These are phyloP conservation scores for Naematelia encephala DNA, from an alignment of 768 basidiomycete species.

Conservation along the genomic window DNA sequence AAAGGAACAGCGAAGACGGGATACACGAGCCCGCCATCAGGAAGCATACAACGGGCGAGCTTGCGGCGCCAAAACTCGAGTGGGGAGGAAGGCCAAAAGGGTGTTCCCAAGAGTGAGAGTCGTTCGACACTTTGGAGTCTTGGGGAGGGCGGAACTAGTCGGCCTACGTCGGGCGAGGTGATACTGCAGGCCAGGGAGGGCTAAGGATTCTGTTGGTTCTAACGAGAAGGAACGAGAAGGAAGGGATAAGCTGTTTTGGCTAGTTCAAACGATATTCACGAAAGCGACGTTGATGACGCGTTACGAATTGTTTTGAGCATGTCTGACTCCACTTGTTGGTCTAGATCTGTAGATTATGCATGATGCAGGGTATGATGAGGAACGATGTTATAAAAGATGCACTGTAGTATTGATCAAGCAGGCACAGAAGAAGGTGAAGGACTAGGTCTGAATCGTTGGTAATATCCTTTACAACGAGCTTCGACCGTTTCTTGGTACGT, in stretches of 20 bases:
- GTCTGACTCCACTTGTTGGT: background rate
- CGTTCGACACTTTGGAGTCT: slow-evolving; percentile 36
- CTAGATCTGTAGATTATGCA: background rate
- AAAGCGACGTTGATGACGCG: background rate
- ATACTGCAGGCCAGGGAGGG: background rate
- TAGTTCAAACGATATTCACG: no score
- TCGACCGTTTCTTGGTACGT: slow-evolving; percentile 91
- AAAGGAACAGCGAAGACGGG: slow-evolving; percentile 58
- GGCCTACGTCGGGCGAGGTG: slow-evolving; percentile 4
- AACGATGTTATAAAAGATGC: background rate
- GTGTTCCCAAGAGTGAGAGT: slow-evolving; percentile 29
- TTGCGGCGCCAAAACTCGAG: slow-evolving; percentile 7
- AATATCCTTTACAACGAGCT: slow-evolving; percentile 76
- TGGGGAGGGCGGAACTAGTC: slow-evolving; percentile 13
- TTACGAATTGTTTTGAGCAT: background rate
- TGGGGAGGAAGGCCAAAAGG: slow-evolving; percentile 1
- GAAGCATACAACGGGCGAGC: slow-evolving; percentile 1
- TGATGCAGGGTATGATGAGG: slow-evolving; percentile 5
- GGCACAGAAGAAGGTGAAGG: background rate
- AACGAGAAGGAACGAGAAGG: no score
- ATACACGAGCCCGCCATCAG: slow-evolving; percentile 21
- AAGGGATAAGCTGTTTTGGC: no score
- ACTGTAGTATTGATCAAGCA: background rate
- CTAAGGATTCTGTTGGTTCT: no score
- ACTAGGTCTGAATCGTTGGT: slow-evolving; percentile 71